Base-by-base conservation (phyloP, 129 eudicot species). In the Lonicera japonica region DNA sequence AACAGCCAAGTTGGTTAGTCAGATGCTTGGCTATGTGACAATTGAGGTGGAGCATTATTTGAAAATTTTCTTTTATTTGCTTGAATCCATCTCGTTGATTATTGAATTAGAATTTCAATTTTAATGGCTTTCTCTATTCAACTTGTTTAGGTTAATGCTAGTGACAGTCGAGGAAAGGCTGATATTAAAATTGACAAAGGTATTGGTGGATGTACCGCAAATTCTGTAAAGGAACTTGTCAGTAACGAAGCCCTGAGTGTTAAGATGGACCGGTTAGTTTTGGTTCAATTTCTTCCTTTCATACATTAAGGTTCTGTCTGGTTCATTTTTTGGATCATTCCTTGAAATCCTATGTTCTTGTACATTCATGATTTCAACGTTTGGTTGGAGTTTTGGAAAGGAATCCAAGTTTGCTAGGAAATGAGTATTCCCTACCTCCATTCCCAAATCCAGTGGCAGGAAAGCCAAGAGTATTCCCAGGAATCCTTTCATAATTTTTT, bases 81-180 rank as follows among this genome's bases (percentile, higher is more conserved):
- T 20, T 38, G 21, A 53, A 45, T 17, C 15, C 54, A 54, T 29
- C 10, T 73, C 47, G 12, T 50, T 45, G 11, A 50, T 51, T 17
- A 53, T 20, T 65, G 48, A 0, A 56, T 45, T 21, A 21, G 21
- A 53, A 25, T 40, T 34, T 19, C 50, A 17, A 16, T 12, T n/a
- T n/a, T 48, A 16, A 0, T 29, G 22, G n/a, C 62, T 25, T 11
- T 46, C 46, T 65, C 15, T 12, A 25, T 59, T 54, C 55, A 25
- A 34, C 22, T 59, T 56, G 56, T 66, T 59, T 77, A 90, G 97
- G 98, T 92, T 25, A 92, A 92, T 77, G 99, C 99, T 25, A 92
- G 99, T 68, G 99, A 87, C 71, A 85, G 77, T 78, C 96, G 99
- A 38, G 99, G 99, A 52, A 92, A 92, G 81, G 95, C 96, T 78